A percentile compares a stretch with the other conserved stretches of the same genome.
Conservation (phyloP, 768 basidiomycete species). For the Calocera cornea region DNA sequence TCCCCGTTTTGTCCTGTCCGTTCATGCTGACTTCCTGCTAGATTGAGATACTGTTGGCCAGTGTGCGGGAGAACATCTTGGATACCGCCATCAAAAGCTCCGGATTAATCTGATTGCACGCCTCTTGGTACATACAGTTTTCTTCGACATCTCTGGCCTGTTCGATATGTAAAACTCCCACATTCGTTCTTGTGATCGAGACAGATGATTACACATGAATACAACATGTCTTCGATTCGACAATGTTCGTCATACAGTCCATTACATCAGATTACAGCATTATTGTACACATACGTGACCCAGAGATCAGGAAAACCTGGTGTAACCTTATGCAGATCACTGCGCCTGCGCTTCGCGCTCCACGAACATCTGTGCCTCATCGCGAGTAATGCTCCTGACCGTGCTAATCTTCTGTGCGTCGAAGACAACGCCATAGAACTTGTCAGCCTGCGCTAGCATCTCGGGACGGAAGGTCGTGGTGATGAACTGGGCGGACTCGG, state of each 20-base stretch:
- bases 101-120: slow-evolving; percentile 46
- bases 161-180: too few species aligned
- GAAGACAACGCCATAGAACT: slow-evolving; percentile 94
- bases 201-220: too few species aligned
- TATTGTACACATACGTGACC: neutral
- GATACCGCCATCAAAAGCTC: slow-evolving; percentile 78
- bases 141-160: too few species aligned
- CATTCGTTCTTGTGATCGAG: too few species aligned
- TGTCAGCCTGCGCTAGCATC: slow-evolving; percentile 89
- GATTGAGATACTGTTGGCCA: slow-evolving; percentile 57
- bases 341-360: slow-evolving; percentile 32
- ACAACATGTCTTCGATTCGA: too few species aligned
- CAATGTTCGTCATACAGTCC: too few species aligned
- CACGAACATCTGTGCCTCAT: slow-evolving; percentile 89
- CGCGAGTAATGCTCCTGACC: slow-evolving; percentile 71
- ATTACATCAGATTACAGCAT: neutral
- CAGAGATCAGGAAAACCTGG: neutral
- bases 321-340: neutral
- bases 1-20: too few species aligned
- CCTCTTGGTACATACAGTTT: neutral
- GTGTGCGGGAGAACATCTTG: slow-evolving; percentile 85
- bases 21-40: neutral
- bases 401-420: slow-evolving; percentile 91
- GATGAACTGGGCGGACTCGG: slow-evolving; percentile 85
- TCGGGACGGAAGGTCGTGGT: slow-evolving; percentile 97